Percentiles rank a stretch among this genome's conserved stretches.
Evolutionary conservation across 495 filamentous ascomycete genomes (phyloP).

Genomic region (Cairneyella variabilis): DNA sequence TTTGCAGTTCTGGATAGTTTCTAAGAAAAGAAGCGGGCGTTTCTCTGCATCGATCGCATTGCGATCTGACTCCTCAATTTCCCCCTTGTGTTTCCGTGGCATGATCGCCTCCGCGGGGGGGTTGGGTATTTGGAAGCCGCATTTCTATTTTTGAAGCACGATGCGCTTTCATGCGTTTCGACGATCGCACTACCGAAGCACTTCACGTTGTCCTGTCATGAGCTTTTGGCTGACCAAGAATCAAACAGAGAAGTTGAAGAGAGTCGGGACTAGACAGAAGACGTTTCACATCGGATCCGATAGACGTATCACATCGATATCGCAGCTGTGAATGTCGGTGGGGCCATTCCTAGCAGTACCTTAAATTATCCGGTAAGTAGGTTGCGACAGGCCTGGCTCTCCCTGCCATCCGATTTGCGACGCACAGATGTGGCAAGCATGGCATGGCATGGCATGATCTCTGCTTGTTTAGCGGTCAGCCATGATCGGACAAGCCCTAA

Average conservation of each 20-base stretch:
- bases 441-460: constrained; percentile 20
- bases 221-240: constrained; percentile 9
- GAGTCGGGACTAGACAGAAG: constrained; percentile 7
- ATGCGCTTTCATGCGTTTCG: constrained; percentile 18
- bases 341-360: neutral
- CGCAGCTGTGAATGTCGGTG: constrained; percentile 1
- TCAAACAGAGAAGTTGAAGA: constrained; percentile 18
- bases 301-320: constrained; percentile 3
- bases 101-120: constrained; percentile 15
- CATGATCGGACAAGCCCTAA: neutral
- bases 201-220: neutral
- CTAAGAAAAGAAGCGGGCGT: constrained; percentile 7
- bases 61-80: constrained; percentile 9
- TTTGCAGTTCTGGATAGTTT: neutral
- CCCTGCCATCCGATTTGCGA: constrained; percentile 15
- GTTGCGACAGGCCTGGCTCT: constrained; percentile 14
- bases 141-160: constrained; percentile 11
- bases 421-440: constrained; percentile 25
- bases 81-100: constrained; percentile 9
- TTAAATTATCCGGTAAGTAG: constrained; percentile 6
- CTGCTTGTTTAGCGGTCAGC: constrained; percentile 6
- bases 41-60: constrained; percentile 16
- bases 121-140: constrained; percentile 1
- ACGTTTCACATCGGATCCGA: constrained; percentile 12
- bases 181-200: constrained; percentile 15